phyloP scores from a whole-genome alignment of 306 rosid genomes.

The Geum urbanum region DNA sequence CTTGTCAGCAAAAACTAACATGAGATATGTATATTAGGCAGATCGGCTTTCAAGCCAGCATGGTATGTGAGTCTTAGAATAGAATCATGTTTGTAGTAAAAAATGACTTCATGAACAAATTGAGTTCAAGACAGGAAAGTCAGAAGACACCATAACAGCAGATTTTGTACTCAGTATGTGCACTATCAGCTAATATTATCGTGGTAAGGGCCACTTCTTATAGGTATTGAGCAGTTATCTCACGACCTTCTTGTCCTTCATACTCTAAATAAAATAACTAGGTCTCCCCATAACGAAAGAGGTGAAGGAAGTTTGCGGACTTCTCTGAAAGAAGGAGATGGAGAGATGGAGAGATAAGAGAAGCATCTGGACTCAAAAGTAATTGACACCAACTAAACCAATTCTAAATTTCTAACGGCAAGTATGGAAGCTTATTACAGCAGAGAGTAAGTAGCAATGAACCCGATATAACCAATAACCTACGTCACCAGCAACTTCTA shows the following conservation, averaged over 20 bases:
- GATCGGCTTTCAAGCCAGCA: slow-evolving; percentile 4
- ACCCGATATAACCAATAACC: slow-evolving; percentile 13
- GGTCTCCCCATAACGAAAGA: too few species aligned
- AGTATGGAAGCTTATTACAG: not conserved
- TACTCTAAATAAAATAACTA: not conserved
- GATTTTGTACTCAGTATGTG: too few species aligned
- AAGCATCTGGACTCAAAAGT: not conserved
- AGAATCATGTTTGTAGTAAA: not conserved
- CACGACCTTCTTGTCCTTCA: not conserved
- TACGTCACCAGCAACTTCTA: slow-evolving; percentile 80
- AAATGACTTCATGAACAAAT: not conserved
- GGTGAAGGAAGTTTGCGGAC: too few species aligned
- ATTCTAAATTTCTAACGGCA: not conserved
- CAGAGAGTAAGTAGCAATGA: not conserved
- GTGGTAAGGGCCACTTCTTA: too few species aligned
- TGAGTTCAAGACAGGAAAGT: too few species aligned
- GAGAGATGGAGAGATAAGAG: not conserved
- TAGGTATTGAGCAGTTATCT: too few species aligned
- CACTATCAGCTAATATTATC: too few species aligned
- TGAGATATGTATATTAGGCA: not conserved
- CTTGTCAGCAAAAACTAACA: not conserved
- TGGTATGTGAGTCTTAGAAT: not conserved
- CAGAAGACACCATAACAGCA: too few species aligned
- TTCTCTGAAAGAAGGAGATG: not conserved
- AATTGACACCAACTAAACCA: not conserved